Conservation (phyloP, 768 basidiomycete genomes). For the Pulveroboletus frians region DNA sequence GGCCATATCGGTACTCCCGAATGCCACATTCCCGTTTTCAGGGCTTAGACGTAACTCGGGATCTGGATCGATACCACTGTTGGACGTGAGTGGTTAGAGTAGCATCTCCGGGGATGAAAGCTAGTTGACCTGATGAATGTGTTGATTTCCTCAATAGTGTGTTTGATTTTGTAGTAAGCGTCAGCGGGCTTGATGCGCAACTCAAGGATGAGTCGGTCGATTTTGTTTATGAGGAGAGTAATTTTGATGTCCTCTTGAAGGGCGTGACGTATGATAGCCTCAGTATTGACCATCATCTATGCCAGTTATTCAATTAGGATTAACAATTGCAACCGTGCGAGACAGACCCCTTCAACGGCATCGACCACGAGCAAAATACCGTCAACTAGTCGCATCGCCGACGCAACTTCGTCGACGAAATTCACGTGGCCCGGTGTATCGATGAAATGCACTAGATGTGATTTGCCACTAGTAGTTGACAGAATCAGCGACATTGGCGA, state of each 20-base stretch:
- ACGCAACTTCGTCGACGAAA: constrained; percentile 96
- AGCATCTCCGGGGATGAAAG: neutral
- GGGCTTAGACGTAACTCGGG: constrained; percentile 87
- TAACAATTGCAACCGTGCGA: neutral
- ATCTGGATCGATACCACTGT: constrained; percentile 79
- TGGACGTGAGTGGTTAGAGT: neutral
- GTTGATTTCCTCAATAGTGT: constrained; percentile 98
- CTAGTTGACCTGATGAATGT: constrained; percentile 78
- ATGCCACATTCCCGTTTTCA: constrained; percentile 94
- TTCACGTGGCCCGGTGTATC: constrained; percentile 99
- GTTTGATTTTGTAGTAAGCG: constrained; percentile 98
- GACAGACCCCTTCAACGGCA: constrained; percentile 91
- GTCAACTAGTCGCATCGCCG: constrained; percentile 80
- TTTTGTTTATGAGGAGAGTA: constrained; percentile 93
- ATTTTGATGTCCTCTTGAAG: constrained; percentile 86
- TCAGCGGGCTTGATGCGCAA: constrained; percentile 92
- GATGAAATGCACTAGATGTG: constrained; percentile 87
- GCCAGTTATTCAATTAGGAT: constrained; percentile 10
- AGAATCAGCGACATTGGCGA: constrained; percentile 93
- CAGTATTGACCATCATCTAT: constrained; percentile 90
- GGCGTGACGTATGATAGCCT: constrained; percentile 82
- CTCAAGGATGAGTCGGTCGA: constrained; percentile 95
- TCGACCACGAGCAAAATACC: constrained; percentile 94
- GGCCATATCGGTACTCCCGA: constrained; percentile 94
- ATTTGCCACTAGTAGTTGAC: constrained; percentile 82